phyloP scores from a whole-genome alignment of 495 filamentous ascomycete genomes.

The Diplogelasinospora grovesii region DNA sequence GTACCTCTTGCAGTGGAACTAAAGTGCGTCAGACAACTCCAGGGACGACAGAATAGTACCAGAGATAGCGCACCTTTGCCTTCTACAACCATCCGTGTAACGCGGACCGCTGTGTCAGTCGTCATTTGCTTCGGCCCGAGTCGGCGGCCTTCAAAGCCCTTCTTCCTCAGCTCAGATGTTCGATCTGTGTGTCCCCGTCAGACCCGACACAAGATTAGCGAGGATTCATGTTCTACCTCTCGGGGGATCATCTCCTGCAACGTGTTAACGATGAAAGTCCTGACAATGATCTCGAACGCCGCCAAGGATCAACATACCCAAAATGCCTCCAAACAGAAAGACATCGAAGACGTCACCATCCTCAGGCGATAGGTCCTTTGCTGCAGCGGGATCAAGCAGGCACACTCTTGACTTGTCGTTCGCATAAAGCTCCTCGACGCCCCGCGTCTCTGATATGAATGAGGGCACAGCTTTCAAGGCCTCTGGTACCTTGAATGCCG shows the following conservation, averaged over 20 bases:
- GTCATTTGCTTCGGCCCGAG: slow-evolving; percentile 96
- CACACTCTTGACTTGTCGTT: slow-evolving; percentile 62
- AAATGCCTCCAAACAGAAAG: slow-evolving; percentile 92
- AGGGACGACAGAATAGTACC: too few species aligned
- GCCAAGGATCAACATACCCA: slow-evolving; percentile 53
- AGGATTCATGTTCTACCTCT: slow-evolving; percentile 58
- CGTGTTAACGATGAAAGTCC: slow-evolving; percentile 10
- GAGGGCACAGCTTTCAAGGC: slow-evolving; percentile 52
- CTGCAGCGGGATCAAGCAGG: slow-evolving; percentile 78
- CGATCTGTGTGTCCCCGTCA: slow-evolving; percentile 55
- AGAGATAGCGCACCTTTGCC: slow-evolving; percentile 55
- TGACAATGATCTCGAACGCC: neutral
- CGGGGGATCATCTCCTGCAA: slow-evolving; percentile 84
- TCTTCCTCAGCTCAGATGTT: slow-evolving; percentile 84
- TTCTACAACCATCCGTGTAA: slow-evolving; percentile 83
- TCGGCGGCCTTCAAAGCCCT: slow-evolving; percentile 82
- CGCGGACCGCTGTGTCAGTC: slow-evolving; percentile 91
- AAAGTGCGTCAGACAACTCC: neutral
- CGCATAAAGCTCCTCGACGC: slow-evolving; percentile 73
- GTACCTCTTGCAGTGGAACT: slow-evolving; percentile 71
- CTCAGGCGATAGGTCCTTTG: slow-evolving; percentile 69
- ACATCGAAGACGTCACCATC: slow-evolving; percentile 80
- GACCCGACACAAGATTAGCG: neutral
- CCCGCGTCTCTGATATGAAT: slow-evolving; percentile 58
- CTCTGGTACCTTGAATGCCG: slow-evolving; percentile 57